Percentiles rank a stretch among this genome's conserved stretches.
phyloP scores from a whole-genome alignment of 805 yeast genomes.

The Kodamaea kakaduensis region DNA sequence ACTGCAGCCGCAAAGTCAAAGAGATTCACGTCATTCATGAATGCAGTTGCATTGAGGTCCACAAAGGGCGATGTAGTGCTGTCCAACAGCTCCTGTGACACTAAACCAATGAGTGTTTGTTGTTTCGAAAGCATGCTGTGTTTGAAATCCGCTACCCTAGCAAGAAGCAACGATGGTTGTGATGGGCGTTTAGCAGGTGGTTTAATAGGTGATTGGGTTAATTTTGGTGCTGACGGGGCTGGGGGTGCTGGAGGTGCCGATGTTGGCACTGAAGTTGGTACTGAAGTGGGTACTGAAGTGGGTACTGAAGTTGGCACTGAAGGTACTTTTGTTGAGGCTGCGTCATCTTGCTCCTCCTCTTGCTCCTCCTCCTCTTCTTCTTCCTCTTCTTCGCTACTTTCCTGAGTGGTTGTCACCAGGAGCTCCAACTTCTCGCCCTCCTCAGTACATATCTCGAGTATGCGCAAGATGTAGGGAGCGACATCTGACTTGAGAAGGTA shows the following conservation, averaged over 20 bases:
- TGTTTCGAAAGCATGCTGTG: conserved; percentile 50
- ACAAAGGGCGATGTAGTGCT: conserved; percentile 19
- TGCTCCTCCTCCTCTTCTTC: conserved; percentile 2
- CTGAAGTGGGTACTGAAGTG: no score
- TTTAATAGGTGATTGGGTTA: no score
- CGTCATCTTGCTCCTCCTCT: background rate
- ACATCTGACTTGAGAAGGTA: conserved; percentile 62
- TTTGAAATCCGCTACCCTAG: conserved; percentile 53
- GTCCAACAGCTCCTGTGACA: conserved; percentile 13
- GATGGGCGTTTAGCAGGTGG: no score
- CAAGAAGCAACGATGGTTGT: no score
- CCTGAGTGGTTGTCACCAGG: no score
- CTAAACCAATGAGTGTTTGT: conserved; percentile 28
- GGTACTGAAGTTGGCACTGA: no score
- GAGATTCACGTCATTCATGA: conserved; percentile 50
- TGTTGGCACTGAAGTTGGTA: no score
- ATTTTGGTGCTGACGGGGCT: no score
- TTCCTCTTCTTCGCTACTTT: conserved; percentile 4
- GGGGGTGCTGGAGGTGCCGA: no score
- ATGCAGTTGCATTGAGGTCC: conserved; percentile 40
- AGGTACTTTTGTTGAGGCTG: background rate
- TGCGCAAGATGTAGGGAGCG: conserved; percentile 52
- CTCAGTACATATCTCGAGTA: conserved; percentile 46
- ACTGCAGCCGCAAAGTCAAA: conserved; percentile 59
- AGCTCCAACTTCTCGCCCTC: conserved; percentile 16